Percentiles rank a stretch among this genome's conserved stretches.
Conservation (phyloP, 2,329 filamentous ascomycete species). For the Fusarium nanum region DNA sequence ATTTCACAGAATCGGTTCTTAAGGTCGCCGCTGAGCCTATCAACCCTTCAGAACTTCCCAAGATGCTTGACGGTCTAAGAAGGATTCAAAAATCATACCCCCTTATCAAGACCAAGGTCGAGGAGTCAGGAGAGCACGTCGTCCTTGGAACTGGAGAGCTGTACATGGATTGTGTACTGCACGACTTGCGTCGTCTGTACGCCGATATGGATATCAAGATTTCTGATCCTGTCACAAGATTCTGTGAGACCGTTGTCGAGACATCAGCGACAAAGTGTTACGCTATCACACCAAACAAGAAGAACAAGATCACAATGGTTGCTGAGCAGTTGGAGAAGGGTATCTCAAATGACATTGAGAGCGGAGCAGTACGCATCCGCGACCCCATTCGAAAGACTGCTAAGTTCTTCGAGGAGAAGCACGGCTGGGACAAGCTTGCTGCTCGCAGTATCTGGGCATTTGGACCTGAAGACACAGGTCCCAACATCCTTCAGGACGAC, state of each 20-base stretch:
- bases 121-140: constrained; percentile 97
- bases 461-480: constrained; percentile 92
- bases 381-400: constrained; percentile 93
- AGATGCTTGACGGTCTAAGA: constrained; percentile 96
- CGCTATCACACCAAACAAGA: constrained; percentile 97
- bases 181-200: constrained; percentile 92
- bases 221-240: constrained; percentile 95
- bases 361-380: constrained; percentile 87
- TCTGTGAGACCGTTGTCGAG: constrained; percentile 98
- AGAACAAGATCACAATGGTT: constrained; percentile 99
- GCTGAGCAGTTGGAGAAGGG: constrained; percentile 95
- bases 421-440: constrained; percentile 95
- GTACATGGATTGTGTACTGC: constrained; percentile 99
- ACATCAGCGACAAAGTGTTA: constrained; percentile 98
- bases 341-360: constrained; percentile 94
- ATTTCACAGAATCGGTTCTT: constrained; percentile 97
- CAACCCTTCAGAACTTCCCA: constrained; percentile 96
- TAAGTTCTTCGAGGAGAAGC: constrained; percentile 96
- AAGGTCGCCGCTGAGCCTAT: constrained; percentile 98
- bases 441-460: constrained; percentile 98
- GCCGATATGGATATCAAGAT: constrained; percentile 99
- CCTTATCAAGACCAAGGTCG: constrained; percentile 94
- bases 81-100: constrained; percentile 99
- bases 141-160: constrained; percentile 94
- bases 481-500: constrained; percentile 97